Evolutionary conservation across 305 asterid species (phyloP).

Genomic region (Fraxinus latifolia): DNA sequence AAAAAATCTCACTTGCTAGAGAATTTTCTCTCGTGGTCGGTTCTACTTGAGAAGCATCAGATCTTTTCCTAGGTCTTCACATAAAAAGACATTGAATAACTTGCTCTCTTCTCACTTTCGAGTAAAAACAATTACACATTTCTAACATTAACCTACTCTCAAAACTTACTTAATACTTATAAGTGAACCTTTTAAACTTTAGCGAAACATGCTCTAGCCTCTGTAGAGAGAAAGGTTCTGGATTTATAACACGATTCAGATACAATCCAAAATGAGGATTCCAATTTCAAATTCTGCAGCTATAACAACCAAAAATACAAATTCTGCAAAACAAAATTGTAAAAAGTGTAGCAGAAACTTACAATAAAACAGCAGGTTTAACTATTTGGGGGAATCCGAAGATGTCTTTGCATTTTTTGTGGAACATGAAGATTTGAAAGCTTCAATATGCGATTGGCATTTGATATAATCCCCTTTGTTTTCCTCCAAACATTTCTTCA

Average conservation of each 20-base stretch:
- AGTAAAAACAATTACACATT: neutral
- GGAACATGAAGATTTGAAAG: conserved; percentile 55
- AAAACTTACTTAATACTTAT: neutral
- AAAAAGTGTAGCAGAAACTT: conserved; percentile 5
- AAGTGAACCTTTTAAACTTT: neutral
- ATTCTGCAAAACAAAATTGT: neutral
- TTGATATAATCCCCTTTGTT: conserved; percentile 57
- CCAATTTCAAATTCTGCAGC: neutral
- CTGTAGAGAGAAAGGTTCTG: neutral
- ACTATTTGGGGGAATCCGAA: conserved; percentile 18
- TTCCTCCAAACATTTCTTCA: conserved; percentile 57
- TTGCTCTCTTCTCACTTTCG: neutral
- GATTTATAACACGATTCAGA: neutral
- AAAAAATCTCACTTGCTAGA: neutral
- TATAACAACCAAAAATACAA: neutral
- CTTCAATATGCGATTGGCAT: conserved; percentile 56
- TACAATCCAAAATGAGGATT: neutral
- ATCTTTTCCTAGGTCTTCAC: neutral
- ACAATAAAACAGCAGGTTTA: conserved; percentile 20
- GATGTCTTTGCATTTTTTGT: conserved; percentile 37
- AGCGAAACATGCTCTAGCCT: neutral
- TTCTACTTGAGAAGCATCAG: neutral
- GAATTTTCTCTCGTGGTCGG: neutral
- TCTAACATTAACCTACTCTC: neutral
- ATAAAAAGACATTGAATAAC: neutral